A percentile compares a stretch with the other conserved stretches of the same genome.
These are phyloP conservation scores for Stellera chamaejasme DNA, from an alignment of 345 rosid genomes.

Conservation along the genomic window DNA sequence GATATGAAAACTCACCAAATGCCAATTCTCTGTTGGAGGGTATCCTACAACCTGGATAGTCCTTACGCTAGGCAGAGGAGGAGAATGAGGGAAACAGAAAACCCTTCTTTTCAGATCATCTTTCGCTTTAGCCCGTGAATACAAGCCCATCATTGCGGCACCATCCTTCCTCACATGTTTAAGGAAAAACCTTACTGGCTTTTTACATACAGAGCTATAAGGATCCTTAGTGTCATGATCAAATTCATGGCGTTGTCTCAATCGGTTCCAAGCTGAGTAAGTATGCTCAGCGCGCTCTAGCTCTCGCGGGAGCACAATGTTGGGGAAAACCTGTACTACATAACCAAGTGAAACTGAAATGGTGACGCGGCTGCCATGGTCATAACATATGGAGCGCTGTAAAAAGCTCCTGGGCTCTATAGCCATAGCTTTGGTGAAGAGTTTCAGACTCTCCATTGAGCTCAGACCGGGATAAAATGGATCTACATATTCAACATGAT, in stretches of 20 bases:
- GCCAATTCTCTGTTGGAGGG: conserved; percentile 64
- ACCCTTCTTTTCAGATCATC: conserved; percentile 64
- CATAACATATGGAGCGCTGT: conserved; percentile 81
- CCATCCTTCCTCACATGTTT: conserved; percentile 37
- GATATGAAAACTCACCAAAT: conserved; percentile 44
- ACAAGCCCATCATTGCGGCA: conserved; percentile 45
- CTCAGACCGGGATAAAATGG: conserved; percentile 76
- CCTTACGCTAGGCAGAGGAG: conserved; percentile 50
- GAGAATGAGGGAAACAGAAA: conserved; percentile 58
- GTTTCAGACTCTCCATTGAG: conserved; percentile 59
- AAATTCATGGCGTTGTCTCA: conserved; percentile 49
- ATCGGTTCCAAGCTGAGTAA: conserved; percentile 77
- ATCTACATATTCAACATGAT: conserved; percentile 81
- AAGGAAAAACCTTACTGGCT: conserved; percentile 44
- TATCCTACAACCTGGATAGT: conserved; percentile 49
- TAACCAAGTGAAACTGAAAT: conserved; percentile 71
- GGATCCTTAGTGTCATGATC: conserved; percentile 76
- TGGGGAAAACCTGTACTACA: conserved; percentile 76
- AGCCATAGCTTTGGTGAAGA: conserved; percentile 68
- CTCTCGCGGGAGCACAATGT: conserved; percentile 51
- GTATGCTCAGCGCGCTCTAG: conserved; percentile 73
- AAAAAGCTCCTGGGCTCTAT: conserved; percentile 62
- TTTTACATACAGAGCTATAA: conserved; percentile 47
- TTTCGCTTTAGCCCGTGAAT: conserved; percentile 36
- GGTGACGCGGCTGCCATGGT: conserved; percentile 39